Base-by-base conservation (phyloP, 371 early-diverging fungal genomes). In the Umbelopsis sp. region DNA sequence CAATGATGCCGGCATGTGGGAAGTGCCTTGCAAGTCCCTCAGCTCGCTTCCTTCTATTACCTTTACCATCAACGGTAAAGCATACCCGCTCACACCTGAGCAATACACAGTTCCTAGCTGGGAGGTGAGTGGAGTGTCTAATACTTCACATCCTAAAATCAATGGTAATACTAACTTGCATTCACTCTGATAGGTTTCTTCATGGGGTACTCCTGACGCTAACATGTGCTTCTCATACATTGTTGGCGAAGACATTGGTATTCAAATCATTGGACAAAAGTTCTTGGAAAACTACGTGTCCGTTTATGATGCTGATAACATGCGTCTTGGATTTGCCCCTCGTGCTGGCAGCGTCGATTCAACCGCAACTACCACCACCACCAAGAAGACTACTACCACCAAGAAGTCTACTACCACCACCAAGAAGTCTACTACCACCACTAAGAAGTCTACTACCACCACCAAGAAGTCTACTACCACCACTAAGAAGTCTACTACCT, bases 221-320 rank as follows among this genome's bases (percentile, higher is more conserved):
- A 35, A 29, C 12, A 24, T 32, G n/a, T 57, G 57, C 12, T 32
- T 92, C 12, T 82, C 90, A 5, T 91, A 90, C 65, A 72, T 92
- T 57, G 44, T 71, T 73, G 73, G 87, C 35, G 86, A 89, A 37
- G 86, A 86, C 41, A 74, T 81, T 51, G 69, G 81, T 66, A 63
- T 75, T 16, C 22, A 57, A 24, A 73, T 76, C 35, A 16, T 79
- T 48, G 79, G 79, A 14, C 76, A 79, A 50, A 76, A 76, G 67
- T 76, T 79, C 52, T 65, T 79, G 66, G 76, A 79, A 68, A 65
- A 72, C 63, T 74, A 69, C 65, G 73, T 76, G 51, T 76, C 76
- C n/a, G 63, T 79, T 50, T 79, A 66, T 67, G 78, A 78, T 37
- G 70, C 65, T 7, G 74, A 73, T 25, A 53, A 65, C 20, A 63